Base-by-base conservation (phyloP, 1,284 basidiomycete species). In the Sanghuangporus weigelae region DNA sequence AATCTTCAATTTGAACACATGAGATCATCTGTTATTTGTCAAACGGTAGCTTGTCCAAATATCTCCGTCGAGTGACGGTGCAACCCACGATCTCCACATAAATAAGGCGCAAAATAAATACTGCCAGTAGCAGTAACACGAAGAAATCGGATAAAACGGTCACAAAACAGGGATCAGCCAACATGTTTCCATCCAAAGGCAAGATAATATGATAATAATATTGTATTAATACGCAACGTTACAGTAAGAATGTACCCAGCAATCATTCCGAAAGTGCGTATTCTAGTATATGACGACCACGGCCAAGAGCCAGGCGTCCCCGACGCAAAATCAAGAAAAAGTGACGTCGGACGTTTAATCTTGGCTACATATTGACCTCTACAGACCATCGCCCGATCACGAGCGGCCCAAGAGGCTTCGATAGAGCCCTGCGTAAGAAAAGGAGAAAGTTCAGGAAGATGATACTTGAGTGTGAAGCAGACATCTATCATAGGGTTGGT, bases 291-390 rank as follows among this genome's bases (percentile, higher is more conserved):
- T 56, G 50, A 39, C 60, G 60, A 14, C 42, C 35, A 26, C 54
- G 60, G 54, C 46, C 53, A 56, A 62, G 54, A 62, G 53, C 26
- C 26, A 14, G 60, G 14, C 26, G 44, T n/a, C 38, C 19, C 21
- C 26, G 21, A 19, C 51, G 39, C 31, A 26, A 3, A 56, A 48
- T 7, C 51, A 53, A 44, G 38, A 21, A 23, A 38, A 40, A 31
- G 19, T 31, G 26, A 54, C 36, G 26, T 38, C 49, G 10, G 26
- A 23, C 14, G 23, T 35, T 81, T 69, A 39, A 69, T 87, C 62
- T 87, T 78, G 85, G 85, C 84, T 82, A 74, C 82, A 80, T 67
- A 79, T 86, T 86, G 84, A 86, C 85, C 84, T 81, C 77, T 70
- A 68, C 76, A 70, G 74, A 78, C 72, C 78, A 79, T 76, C 67